Percentiles rank a stretch among this genome's conserved stretches.
Conservation (phyloP, 345 rosid genomes). For the Adansonia digitata region DNA sequence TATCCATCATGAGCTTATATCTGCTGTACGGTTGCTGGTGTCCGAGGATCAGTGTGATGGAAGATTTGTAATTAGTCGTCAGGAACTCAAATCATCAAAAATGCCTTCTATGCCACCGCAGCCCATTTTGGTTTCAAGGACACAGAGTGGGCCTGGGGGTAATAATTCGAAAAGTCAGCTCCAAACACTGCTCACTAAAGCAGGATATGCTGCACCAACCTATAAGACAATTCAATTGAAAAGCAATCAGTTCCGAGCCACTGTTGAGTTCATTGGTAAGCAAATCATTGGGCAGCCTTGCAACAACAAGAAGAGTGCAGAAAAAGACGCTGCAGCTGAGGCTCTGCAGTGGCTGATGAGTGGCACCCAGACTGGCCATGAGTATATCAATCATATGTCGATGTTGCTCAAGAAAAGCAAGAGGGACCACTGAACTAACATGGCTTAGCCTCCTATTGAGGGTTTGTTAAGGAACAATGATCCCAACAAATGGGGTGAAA, state of each 20-base stretch:
- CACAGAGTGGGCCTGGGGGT: constrained; percentile 80
- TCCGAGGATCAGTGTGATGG: constrained; percentile 66
- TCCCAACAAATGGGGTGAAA: not conserved
- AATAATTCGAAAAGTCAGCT: constrained; percentile 88
- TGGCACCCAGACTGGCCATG: constrained; percentile 40
- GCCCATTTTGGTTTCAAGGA: constrained; percentile 39
- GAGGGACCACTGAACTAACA: constrained; percentile 44
- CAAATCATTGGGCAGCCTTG: constrained; percentile 78
- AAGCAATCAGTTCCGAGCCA: constrained; percentile 60
- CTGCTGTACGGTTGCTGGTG: constrained; percentile 49
- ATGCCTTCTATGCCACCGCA: constrained; percentile 26
- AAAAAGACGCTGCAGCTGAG: constrained; percentile 94
- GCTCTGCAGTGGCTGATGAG: constrained; percentile 80
- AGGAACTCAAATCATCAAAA: constrained; percentile 32
- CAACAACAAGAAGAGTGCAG: constrained; percentile 84
- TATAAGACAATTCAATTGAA: constrained; percentile 75
- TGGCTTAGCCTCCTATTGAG: not conserved
- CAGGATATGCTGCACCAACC: constrained; percentile 61
- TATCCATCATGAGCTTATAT: constrained; percentile 50
- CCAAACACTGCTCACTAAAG: constrained; percentile 79
- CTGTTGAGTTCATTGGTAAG: constrained; percentile 72
- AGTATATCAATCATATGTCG: constrained; percentile 56
- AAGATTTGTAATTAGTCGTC: constrained; percentile 70
- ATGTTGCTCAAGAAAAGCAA: constrained; percentile 71
- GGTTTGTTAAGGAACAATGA: not conserved